A percentile compares a stretch with the other conserved stretches of the same genome.
phyloP scores from a whole-genome alignment of 2,329 filamentous ascomycete genomes.

The Alternaria triticina region DNA sequence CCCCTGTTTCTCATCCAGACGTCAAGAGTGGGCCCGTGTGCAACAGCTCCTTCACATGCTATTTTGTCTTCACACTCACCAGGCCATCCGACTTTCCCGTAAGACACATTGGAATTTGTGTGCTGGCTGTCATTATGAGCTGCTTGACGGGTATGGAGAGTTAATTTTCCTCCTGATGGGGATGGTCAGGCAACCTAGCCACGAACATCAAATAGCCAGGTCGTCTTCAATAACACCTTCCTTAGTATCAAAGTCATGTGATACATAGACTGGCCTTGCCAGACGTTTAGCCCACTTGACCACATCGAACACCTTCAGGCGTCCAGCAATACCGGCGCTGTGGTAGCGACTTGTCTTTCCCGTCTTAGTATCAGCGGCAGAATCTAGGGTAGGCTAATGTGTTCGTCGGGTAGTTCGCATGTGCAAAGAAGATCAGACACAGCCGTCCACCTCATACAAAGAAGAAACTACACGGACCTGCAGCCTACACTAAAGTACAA shows the following conservation, averaged over 20 bases:
- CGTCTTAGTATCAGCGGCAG: background rate
- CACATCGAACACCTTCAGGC: background rate
- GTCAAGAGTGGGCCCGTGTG: slow-evolving; percentile 1
- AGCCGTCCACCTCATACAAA: background rate
- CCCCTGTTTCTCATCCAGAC: slow-evolving; percentile 5
- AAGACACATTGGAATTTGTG: background rate
- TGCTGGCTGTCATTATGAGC: background rate
- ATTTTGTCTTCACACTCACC: background rate
- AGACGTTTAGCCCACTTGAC: background rate
- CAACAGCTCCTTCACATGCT: background rate
- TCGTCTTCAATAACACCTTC: background rate
- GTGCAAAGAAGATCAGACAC: background rate
- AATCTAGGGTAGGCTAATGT: background rate
- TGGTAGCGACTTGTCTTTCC: background rate
- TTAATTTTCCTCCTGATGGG: background rate
- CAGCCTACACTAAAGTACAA: background rate
- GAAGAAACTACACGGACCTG: background rate
- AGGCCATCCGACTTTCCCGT: background rate
- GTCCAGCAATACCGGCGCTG: background rate
- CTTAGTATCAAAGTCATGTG: background rate
- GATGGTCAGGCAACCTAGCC: background rate
- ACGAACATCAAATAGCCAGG: background rate
- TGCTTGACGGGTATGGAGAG: background rate
- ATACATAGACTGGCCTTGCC: background rate
- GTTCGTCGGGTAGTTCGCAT: background rate